A percentile compares a stretch with the other conserved stretches of the same genome.
Evolutionary conservation across 192 early-diverging fungal genomes (phyloP).

Genomic region (Backusella mclennaniae): DNA sequence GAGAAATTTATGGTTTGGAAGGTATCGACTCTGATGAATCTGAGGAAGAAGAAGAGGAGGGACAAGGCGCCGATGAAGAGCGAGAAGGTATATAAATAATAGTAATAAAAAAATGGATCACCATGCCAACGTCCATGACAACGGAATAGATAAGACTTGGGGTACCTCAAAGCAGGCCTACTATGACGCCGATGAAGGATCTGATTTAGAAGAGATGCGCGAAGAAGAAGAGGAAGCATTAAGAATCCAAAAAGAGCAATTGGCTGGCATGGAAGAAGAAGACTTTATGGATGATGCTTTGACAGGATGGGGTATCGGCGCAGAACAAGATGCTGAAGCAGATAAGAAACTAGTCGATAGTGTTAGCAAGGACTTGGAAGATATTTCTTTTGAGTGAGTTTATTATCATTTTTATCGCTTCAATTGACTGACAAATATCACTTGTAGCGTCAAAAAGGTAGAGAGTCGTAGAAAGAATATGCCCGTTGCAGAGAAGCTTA

Average conservation of each 20-base stretch:
- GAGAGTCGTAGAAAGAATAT: slow-evolving; percentile 41
- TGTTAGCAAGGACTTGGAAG: slow-evolving; percentile 50
- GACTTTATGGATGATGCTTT: slow-evolving; percentile 81
- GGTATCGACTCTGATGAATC: slow-evolving; percentile 54
- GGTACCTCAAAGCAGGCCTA: slow-evolving; percentile 73
- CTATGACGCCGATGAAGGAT: slow-evolving; percentile 84
- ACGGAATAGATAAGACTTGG: slow-evolving; percentile 69
- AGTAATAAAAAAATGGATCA: neutral
- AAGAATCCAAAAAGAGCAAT: slow-evolving; percentile 76
- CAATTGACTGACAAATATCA: too few species aligned
- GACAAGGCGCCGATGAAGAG: neutral
- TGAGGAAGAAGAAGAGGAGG: slow-evolving; percentile 26
- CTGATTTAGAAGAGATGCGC: slow-evolving; percentile 74
- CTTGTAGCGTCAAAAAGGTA: neutral
- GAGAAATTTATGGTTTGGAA: slow-evolving; percentile 78
- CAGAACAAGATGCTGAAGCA: slow-evolving; percentile 44
- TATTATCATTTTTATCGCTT: too few species aligned
- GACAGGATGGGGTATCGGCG: slow-evolving; percentile 44
- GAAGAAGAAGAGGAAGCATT: slow-evolving; percentile 90
- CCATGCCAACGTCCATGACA: neutral
- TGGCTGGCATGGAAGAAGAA: slow-evolving; percentile 77
- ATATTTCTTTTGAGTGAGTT: slow-evolving; percentile 47
- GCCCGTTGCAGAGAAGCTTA: slow-evolving; percentile 58
- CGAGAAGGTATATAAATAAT: slow-evolving; percentile 20
- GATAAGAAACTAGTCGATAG: slow-evolving; percentile 47